Evolutionary conservation across 2,329 filamentous ascomycete species (phyloP).

Genomic region (Calonectria leucothoes): DNA sequence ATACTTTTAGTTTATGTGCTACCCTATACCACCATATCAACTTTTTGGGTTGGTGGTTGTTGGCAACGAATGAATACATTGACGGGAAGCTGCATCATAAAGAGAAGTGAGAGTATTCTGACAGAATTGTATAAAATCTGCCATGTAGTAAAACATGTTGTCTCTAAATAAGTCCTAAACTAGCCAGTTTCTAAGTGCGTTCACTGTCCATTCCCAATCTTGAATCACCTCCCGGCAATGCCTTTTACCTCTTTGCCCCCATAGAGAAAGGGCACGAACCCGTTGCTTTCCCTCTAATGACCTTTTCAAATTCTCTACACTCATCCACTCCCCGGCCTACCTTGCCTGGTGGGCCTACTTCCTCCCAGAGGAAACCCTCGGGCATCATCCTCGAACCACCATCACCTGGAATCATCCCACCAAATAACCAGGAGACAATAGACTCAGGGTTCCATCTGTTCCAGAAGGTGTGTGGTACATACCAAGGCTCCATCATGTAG

Average conservation of each 20-base stretch:
- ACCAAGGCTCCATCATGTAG: slow-evolving; percentile 75
- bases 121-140: not conserved
- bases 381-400: slow-evolving; percentile 52
- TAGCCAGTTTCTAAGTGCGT: not conserved
- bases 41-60: not conserved
- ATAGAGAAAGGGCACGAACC: slow-evolving; percentile 58
- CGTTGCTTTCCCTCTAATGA: slow-evolving; percentile 48
- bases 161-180: not conserved
- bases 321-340: slow-evolving; percentile 64
- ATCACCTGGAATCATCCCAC: slow-evolving; percentile 60
- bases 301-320: slow-evolving; percentile 35
- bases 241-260: not conserved
- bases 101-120: not conserved
- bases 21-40: not conserved
- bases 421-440: slow-evolving; percentile 57
- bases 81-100: not conserved
- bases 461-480: slow-evolving; percentile 69
- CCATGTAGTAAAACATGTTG: not conserved
- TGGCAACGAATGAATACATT: not conserved
- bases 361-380: slow-evolving; percentile 65
- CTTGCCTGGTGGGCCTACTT: slow-evolving; percentile 71
- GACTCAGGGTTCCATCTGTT: slow-evolving; percentile 71
- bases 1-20: not conserved
- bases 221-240: not conserved
- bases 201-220: not conserved